phyloP scores from a whole-genome alignment of 2,329 filamentous ascomycete genomes.

The Pezicula radicicola region DNA sequence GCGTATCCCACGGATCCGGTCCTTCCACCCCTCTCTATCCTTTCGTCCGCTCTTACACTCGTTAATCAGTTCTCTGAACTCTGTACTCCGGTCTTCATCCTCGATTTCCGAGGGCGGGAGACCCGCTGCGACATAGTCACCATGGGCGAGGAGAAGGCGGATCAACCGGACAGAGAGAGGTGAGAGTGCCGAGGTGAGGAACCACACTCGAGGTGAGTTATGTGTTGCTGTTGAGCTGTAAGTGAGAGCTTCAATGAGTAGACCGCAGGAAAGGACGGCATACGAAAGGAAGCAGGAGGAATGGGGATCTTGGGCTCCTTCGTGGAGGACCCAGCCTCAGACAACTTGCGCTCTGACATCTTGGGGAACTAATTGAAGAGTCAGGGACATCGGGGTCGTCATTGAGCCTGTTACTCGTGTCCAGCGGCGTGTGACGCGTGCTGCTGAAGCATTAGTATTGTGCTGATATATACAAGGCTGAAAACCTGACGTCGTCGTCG shows the following conservation, averaged over 20 bases:
- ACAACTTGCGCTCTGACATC: slow-evolving; percentile 44
- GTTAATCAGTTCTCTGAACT: slow-evolving; percentile 77
- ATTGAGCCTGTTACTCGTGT: no score
- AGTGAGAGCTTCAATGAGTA: background rate
- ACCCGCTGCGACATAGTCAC: slow-evolving; percentile 85
- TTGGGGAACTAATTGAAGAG: slow-evolving; percentile 1
- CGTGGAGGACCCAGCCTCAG: slow-evolving; percentile 36
- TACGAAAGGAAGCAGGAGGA: slow-evolving; percentile 27
- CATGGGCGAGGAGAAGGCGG: slow-evolving; percentile 79
- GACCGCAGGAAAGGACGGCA: background rate
- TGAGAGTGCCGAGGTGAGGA: slow-evolving; percentile 83
- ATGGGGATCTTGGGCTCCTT: slow-evolving; percentile 15
- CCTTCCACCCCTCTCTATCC: slow-evolving; percentile 74
- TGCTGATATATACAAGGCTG: no score
- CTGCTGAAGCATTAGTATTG: no score
- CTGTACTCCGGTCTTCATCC: slow-evolving; percentile 69
- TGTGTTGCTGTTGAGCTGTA: slow-evolving; percentile 43
- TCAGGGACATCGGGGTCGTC: no score
- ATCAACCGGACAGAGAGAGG: slow-evolving; percentile 82
- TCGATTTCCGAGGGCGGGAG: slow-evolving; percentile 77
- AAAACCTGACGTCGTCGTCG: no score
- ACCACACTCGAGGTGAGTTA: slow-evolving; percentile 83
- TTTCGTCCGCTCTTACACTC: slow-evolving; percentile 61
- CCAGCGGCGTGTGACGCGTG: no score
- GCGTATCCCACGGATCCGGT: slow-evolving; percentile 65